A percentile compares a stretch with the other conserved stretches of the same genome.
Conservation (phyloP, 306 rosid species). For the Cicer judaicum region DNA sequence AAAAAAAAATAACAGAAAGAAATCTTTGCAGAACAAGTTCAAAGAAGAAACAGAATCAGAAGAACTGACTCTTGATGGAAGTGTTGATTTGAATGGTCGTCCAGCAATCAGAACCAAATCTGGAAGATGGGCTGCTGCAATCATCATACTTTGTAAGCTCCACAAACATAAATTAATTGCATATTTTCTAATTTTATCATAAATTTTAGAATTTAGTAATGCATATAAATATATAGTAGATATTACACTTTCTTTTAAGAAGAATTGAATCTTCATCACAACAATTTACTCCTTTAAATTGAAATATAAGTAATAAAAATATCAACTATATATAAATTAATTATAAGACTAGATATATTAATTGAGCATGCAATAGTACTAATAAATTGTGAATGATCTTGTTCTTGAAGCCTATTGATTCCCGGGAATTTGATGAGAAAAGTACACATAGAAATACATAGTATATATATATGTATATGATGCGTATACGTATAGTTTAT, state of each 20-base stretch:
- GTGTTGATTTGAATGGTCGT: conserved; percentile 75
- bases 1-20: background rate
- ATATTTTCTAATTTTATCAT: no score
- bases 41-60: conserved; percentile 58
- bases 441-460: conserved; percentile 21
- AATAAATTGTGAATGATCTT: background rate
- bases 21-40: conserved; percentile 49
- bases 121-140: conserved; percentile 93
- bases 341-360: no score
- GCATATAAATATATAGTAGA: background rate
- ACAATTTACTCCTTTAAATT: background rate
- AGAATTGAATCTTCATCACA: background rate
- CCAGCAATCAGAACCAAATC: conserved; percentile 86
- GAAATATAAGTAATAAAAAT: no score
- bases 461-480: background rate
- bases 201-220: background rate
- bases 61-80: conserved; percentile 81
- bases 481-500: conserved; percentile 41
- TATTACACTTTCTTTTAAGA: background rate
- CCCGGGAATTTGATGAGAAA: background rate
- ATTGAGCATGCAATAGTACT: background rate
- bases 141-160: conserved; percentile 82
- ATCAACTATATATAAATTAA: no score
- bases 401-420: conserved; percentile 19
- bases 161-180: background rate